Evolutionary conservation across 495 filamentous ascomycete genomes (phyloP).

Genomic region (Aspergillus cavernicola): DNA sequence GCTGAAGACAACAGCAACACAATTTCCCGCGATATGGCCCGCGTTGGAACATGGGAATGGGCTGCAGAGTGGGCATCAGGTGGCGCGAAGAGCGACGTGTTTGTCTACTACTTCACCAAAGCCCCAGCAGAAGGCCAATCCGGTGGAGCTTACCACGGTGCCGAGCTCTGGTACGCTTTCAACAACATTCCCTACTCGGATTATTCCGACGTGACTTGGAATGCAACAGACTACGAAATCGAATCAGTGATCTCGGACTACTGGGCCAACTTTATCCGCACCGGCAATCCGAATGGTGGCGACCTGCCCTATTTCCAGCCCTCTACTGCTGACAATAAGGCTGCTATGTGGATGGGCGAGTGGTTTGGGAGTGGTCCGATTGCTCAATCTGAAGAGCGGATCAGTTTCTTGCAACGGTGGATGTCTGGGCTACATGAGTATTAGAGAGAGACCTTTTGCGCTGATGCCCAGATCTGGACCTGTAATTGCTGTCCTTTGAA

Average conservation of each 20-base stretch:
- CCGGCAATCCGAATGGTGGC: slow-evolving; percentile 23
- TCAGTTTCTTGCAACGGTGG: too few species aligned
- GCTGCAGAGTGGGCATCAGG: slow-evolving; percentile 12
- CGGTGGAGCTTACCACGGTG: slow-evolving; percentile 17
- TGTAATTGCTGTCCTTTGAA: too few species aligned
- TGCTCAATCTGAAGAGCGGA: too few species aligned
- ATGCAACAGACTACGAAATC: slow-evolving; percentile 13
- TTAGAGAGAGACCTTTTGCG: too few species aligned
- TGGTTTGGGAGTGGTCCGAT: too few species aligned
- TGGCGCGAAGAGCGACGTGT: slow-evolving; percentile 18
- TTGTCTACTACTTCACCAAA: slow-evolving; percentile 16
- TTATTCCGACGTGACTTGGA: slow-evolving; percentile 19
- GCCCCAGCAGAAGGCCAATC: slow-evolving; percentile 1
- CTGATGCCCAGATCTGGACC: too few species aligned
- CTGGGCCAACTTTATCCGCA: slow-evolving; percentile 25
- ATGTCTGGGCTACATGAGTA: too few species aligned
- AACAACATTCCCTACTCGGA: slow-evolving; percentile 23
- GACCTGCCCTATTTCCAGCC: background rate
- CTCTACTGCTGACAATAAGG: too few species aligned
- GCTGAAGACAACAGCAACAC: slow-evolving; percentile 15
- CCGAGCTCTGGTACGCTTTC: slow-evolving; percentile 19
- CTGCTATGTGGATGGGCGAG: too few species aligned
- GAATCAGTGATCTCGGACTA: slow-evolving; percentile 15
- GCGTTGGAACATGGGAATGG: slow-evolving; percentile 7
- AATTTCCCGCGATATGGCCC: slow-evolving; percentile 11